phyloP scores from a whole-genome alignment of 2,329 filamentous ascomycete genomes.

The Trichoderma arundinaceum region DNA sequence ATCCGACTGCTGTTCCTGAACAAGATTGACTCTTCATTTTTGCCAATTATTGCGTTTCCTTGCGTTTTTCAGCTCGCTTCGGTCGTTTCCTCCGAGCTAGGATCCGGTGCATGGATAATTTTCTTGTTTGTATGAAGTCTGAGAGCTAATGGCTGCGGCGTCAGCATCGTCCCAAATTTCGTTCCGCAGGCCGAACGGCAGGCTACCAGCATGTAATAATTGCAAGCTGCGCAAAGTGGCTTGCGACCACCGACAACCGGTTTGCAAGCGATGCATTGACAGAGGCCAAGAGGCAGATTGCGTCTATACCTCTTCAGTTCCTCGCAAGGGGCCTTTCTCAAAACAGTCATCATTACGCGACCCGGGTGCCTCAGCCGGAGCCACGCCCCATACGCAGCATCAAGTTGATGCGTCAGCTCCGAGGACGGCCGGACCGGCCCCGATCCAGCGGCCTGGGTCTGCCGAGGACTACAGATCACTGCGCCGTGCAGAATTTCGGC shows the following conservation, averaged over 20 bases:
- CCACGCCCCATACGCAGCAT: neutral
- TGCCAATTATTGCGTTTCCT: neutral
- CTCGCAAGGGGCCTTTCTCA: conserved; percentile 1
- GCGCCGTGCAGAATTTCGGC: conserved; percentile 23
- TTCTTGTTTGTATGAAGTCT: neutral
- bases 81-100: neutral
- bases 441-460: neutral
- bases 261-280: conserved; percentile 47
- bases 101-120: neutral
- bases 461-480: conserved; percentile 18
- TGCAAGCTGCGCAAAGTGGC: conserved; percentile 49
- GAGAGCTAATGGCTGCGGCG: conserved; percentile 11
- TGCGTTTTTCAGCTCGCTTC: neutral
- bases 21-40: neutral
- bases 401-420: neutral
- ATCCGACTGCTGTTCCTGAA: neutral
- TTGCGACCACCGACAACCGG: conserved; percentile 48
- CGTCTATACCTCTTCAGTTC: conserved; percentile 39
- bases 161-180: neutral
- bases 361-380: neutral
- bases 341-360: neutral
- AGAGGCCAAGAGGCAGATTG: conserved; percentile 43
- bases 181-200: conserved; percentile 39
- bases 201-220: conserved; percentile 40
- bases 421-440: conserved; percentile 17